These are phyloP conservation scores for Lophiotrema nucula DNA, from an alignment of 495 filamentous ascomycete species.

Conservation along the genomic window DNA sequence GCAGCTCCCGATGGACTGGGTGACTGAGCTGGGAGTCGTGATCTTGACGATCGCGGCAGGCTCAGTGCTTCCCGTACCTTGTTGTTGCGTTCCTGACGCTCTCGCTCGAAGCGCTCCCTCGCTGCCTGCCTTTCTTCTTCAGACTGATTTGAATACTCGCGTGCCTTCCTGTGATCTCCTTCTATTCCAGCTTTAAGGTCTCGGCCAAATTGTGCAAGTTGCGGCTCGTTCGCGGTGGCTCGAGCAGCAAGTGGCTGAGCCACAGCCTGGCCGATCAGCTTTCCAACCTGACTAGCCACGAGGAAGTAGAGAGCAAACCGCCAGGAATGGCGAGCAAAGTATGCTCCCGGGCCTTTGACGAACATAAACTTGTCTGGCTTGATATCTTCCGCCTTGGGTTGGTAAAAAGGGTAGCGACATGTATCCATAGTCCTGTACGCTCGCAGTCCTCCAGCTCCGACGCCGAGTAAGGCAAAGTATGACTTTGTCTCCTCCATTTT, in stretches of 20 bases:
- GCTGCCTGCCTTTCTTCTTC: not conserved
- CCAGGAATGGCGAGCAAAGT: slow-evolving; percentile 21
- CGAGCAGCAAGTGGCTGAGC: slow-evolving; percentile 2
- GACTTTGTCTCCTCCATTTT: slow-evolving; percentile 8
- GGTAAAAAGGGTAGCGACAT: slow-evolving; percentile 27
- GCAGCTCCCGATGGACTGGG: too few species aligned
- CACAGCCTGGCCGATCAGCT: slow-evolving; percentile 2
- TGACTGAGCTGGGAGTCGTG: too few species aligned
- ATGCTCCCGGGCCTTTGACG: slow-evolving; percentile 23
- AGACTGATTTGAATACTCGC: not conserved
- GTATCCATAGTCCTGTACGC: slow-evolving; percentile 9
- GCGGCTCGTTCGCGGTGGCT: slow-evolving; percentile 15
- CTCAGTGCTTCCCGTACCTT: not conserved
- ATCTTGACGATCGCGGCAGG: too few species aligned
- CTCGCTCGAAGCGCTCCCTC: not conserved
- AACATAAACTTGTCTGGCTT: slow-evolving; percentile 28
- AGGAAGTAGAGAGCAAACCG: slow-evolving; percentile 7
- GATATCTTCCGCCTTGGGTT: slow-evolving; percentile 26
- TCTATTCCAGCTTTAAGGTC: too few species aligned
- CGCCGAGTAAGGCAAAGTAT: slow-evolving; percentile 7
- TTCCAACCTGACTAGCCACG: slow-evolving; percentile 14
- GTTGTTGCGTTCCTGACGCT: not conserved
- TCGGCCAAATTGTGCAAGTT: slow-evolving; percentile 4
- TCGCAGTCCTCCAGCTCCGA: slow-evolving; percentile 10
- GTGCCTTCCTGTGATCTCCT: too few species aligned